These are phyloP conservation scores for Penicillium canariense DNA, from an alignment of 495 filamentous ascomycete species.

Conservation along the genomic window DNA sequence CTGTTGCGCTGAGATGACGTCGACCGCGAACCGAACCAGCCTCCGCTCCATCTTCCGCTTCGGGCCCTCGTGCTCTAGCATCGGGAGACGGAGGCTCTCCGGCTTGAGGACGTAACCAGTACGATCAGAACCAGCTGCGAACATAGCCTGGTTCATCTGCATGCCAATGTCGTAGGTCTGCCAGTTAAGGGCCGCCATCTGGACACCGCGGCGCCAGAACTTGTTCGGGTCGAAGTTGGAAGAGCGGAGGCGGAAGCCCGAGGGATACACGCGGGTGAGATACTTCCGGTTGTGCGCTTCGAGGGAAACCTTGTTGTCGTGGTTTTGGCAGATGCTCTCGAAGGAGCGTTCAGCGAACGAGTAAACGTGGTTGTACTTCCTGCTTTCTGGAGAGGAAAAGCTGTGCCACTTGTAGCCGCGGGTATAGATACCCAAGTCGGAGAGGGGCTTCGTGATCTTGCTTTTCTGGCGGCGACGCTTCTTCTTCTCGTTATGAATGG, in stretches of 20 bases:
- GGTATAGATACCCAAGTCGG: conserved; percentile 85
- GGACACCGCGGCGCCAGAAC: conserved; percentile 92
- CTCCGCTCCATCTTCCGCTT: conserved; percentile 58
- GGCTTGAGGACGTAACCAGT: conserved; percentile 95
- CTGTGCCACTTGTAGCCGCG: conserved; percentile 80
- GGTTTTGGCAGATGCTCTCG: conserved; percentile 67
- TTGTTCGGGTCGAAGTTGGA: conserved; percentile 89
- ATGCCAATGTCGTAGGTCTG: conserved; percentile 94
- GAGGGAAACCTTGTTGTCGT: conserved; percentile 68
- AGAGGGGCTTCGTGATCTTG: conserved; percentile 82
- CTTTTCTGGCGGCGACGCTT: conserved; percentile 61
- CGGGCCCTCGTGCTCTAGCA: conserved; percentile 40
- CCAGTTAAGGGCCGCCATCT: conserved; percentile 97
- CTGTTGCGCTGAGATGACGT: conserved; percentile 91
- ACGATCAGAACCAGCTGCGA: conserved; percentile 82
- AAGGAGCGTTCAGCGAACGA: conserved; percentile 89
- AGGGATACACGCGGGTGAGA: conserved; percentile 92
- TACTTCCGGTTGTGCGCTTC: conserved; percentile 87
- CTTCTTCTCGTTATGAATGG: conserved; percentile 47
- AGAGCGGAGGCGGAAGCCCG: conserved; percentile 72
- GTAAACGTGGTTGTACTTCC: conserved; percentile 86
- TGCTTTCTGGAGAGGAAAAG: conserved; percentile 72
- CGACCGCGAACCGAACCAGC: conserved; percentile 76
- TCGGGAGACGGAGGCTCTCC: conserved; percentile 67
- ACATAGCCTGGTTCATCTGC: conserved; percentile 98